phyloP scores from a whole-genome alignment of 108 stramenopile species.

The Skeletonema menzelii region DNA sequence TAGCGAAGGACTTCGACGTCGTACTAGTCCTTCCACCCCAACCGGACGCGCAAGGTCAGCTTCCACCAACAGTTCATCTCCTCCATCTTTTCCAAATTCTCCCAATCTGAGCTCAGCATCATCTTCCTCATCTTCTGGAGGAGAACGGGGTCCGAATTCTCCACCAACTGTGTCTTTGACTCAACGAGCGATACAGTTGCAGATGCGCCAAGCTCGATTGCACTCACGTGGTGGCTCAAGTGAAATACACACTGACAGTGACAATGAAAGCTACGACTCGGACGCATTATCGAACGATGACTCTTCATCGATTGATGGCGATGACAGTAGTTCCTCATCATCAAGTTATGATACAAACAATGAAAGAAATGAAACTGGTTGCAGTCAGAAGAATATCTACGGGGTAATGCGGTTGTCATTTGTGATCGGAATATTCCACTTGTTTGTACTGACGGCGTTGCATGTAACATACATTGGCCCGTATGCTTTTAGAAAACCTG shows the following conservation, averaged over 20 bases:
- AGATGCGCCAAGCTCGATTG: conserved; percentile 23
- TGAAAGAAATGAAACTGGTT: conserved; percentile 19
- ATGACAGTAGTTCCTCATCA: conserved; percentile 2
- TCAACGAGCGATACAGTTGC: conserved; percentile 29
- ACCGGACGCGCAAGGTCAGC: not conserved
- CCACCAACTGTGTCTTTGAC: conserved; percentile 13
- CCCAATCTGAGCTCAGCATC: not conserved
- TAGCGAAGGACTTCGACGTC: conserved; percentile 3
- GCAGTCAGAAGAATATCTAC: conserved; percentile 46
- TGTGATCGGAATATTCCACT: conserved; percentile 21
- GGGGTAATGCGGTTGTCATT: conserved; percentile 29
- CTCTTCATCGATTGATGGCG: not conserved
- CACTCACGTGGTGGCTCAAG: conserved; percentile 8
- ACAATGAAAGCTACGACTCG: conserved; percentile 1
- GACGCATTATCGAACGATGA: not conserved
- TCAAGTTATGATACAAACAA: conserved; percentile 16
- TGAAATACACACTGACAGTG: conserved; percentile 3
- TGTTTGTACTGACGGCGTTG: conserved; percentile 33
- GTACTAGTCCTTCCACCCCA: not conserved
- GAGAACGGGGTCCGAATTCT: not conserved
- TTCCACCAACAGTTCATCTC: not conserved
- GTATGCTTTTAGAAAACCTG: conserved; percentile 22
- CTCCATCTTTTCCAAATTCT: not conserved
- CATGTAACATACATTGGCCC: conserved; percentile 55
- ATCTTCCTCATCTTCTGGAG: conserved; percentile 7